Evolutionary conservation across 352 stramenopile species (phyloP).

Genomic region (Lagenidium sp.): DNA sequence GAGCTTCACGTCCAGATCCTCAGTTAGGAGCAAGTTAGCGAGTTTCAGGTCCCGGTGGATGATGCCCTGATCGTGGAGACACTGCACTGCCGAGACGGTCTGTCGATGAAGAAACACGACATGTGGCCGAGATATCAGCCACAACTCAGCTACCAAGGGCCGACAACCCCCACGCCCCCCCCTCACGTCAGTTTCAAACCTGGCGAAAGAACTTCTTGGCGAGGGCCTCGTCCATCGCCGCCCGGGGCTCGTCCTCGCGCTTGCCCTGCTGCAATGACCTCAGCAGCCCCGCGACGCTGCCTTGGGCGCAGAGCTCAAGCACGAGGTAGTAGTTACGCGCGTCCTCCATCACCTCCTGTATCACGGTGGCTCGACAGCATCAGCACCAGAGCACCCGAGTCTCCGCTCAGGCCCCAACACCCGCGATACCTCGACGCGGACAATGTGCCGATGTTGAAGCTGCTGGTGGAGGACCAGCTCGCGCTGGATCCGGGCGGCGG

Average conservation of each 20-base stretch:
- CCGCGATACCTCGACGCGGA: conserved; percentile 37
- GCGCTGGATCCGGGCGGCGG: conserved; percentile 51
- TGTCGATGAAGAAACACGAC: too few species aligned
- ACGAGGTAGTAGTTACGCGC: conserved; percentile 68
- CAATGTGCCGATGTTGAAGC: conserved; percentile 40
- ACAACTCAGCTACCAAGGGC: neutral
- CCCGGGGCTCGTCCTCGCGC: conserved; percentile 2
- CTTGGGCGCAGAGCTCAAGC: conserved; percentile 46
- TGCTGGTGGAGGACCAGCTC: conserved; percentile 64
- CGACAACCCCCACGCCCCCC: neutral
- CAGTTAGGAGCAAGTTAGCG: conserved; percentile 59
- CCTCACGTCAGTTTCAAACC: conserved; percentile 5
- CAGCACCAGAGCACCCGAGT: neutral
- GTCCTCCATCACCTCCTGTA: conserved; percentile 59
- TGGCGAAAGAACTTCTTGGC: conserved; percentile 46
- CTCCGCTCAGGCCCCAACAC: too few species aligned
- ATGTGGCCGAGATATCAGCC: too few species aligned
- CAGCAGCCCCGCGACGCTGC: conserved; percentile 37
- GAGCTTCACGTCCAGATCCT: conserved; percentile 44
- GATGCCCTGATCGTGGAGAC: conserved; percentile 48
- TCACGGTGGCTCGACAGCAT: neutral
- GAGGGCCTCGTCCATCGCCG: conserved; percentile 27
- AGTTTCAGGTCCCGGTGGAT: conserved; percentile 79
- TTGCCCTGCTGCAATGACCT: conserved; percentile 15
- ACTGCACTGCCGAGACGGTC: conserved; percentile 37